These are phyloP conservation scores for Arthrobotrys conoides DNA, from an alignment of 2,329 filamentous ascomycete species.

Conservation along the genomic window DNA sequence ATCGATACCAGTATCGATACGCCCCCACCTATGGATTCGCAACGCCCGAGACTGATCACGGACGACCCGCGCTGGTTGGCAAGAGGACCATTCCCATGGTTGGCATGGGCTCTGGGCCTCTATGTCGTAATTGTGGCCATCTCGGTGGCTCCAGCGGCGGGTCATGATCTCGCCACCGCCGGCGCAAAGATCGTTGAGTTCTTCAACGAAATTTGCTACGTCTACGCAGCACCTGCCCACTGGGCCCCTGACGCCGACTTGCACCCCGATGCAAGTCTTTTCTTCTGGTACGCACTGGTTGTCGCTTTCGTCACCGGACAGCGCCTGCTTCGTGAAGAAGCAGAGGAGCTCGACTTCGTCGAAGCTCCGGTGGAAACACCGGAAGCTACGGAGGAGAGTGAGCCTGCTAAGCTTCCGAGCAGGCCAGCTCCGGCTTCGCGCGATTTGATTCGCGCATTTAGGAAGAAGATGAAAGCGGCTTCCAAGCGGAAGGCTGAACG, in stretches of 20 bases:
- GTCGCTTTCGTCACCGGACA: conserved; percentile 24
- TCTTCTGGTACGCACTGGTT: conserved; percentile 14
- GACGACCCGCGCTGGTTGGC: conserved; percentile 14
- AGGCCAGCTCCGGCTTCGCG: conserved; percentile 8
- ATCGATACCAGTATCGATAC: conserved; percentile 19
- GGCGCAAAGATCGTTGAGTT: conserved; percentile 4
- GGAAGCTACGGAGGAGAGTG: conserved; percentile 6
- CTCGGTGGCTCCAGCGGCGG: neutral
- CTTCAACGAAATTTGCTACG: conserved; percentile 17
- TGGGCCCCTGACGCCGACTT: conserved; percentile 20
- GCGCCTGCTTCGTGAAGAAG: neutral
- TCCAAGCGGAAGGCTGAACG: conserved; percentile 21
- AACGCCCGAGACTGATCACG: neutral
- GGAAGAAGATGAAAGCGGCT: conserved; percentile 10
- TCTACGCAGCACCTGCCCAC: conserved; percentile 15
- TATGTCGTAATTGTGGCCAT: conserved; percentile 7
- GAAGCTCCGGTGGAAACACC: conserved; percentile 37
- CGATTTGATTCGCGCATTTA: conserved; percentile 1
- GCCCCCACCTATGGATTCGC: conserved; percentile 15
- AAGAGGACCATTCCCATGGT: conserved; percentile 12
- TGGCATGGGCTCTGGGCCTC: neutral
- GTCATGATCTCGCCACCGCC: conserved; percentile 17
- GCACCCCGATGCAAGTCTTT: conserved; percentile 19
- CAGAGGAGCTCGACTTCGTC: conserved; percentile 1
- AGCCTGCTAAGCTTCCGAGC: neutral